Base-by-base conservation (phyloP, 1,284 basidiomycete genomes). In the Marasmius fiardii region DNA sequence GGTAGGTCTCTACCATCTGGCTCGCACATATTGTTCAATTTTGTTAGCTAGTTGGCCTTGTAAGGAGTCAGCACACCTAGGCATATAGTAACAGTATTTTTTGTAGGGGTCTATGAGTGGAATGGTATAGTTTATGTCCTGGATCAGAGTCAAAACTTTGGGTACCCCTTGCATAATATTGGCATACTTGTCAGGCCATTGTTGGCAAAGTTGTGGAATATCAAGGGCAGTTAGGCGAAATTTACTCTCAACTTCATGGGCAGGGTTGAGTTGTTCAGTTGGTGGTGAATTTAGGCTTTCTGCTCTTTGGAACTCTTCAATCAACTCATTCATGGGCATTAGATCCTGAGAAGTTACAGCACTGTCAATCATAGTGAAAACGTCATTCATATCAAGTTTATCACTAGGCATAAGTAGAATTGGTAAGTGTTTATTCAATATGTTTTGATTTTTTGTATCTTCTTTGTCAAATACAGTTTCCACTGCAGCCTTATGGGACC, bases 121-220 rank as follows among this genome's bases (percentile, higher is more conserved):
- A 1, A 70, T 71, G 1, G 43, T 23, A 45, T 68, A 65, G 55
- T 68, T 65, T 35, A 68, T 58, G 26, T 58, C 63, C 20, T 62
- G 37, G 1, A 60, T 21, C 6, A 64, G 63, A 5, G 62, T 61
- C 43, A 65, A 43, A 37, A 26, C n/a, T 37, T 58, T 43, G 1
- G 57, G 57, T 0, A 56, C 51, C 0, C 53, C 50, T 0, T 44
- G 16, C 31, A 52, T 20, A 14, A 55, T 55, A 28, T 56, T 54
- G 0, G 21, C n/a, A 45, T n/a, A 50, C n/a, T n/a, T n/a, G n/a
- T n/a, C n/a, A n/a, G n/a, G n/a, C n/a, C n/a, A n/a, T n/a, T n/a
- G n/a, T n/a, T 54, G 43, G 4, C 44, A 16, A 4, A 48, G 23
- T 4, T 18, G 5, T 1, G 53, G 44, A 1, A 51, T 54, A 6